A percentile compares a stretch with the other conserved stretches of the same genome.
Conservation (phyloP, 495 filamentous ascomycete species). For the Apodospora peruviana region DNA sequence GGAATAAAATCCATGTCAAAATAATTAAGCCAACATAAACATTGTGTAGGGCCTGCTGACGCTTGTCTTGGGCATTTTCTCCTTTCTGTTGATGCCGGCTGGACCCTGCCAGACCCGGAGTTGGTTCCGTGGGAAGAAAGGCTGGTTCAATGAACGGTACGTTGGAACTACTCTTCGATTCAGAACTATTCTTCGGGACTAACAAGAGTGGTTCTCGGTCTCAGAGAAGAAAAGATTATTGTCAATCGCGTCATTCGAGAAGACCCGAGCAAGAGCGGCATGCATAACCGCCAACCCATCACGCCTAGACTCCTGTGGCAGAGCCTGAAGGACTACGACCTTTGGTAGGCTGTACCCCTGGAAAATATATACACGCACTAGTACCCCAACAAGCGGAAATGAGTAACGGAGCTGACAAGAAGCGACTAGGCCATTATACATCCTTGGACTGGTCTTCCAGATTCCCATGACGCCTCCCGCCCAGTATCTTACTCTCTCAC, state of each 20-base stretch:
- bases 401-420: too few relatives aligned
- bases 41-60: slow-evolving; percentile 43
- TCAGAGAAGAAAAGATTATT: slow-evolving; percentile 60
- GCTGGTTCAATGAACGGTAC: slow-evolving; percentile 62
- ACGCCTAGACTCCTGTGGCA: slow-evolving; percentile 55
- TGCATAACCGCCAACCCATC: slow-evolving; percentile 59
- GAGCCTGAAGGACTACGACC: slow-evolving; percentile 62
- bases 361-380: too few relatives aligned
- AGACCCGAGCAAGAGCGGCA: slow-evolving; percentile 61
- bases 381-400: too few relatives aligned
- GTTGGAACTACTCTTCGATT: background rate
- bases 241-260: slow-evolving; percentile 69
- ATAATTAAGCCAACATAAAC: background rate
- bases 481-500: slow-evolving; percentile 60
- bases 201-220: background rate
- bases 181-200: background rate
- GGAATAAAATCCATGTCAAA: background rate
- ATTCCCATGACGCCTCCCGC: slow-evolving; percentile 53
- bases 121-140: slow-evolving; percentile 62
- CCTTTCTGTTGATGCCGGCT: slow-evolving; percentile 64
- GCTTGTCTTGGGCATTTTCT: slow-evolving; percentile 56
- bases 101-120: slow-evolving; percentile 67
- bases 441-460: slow-evolving; percentile 57
- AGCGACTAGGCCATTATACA: slow-evolving; percentile 53
- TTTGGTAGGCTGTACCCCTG: slow-evolving; percentile 57